Base-by-base conservation (phyloP, 768 basidiomycete species). In the Tephrocybe sp. region DNA sequence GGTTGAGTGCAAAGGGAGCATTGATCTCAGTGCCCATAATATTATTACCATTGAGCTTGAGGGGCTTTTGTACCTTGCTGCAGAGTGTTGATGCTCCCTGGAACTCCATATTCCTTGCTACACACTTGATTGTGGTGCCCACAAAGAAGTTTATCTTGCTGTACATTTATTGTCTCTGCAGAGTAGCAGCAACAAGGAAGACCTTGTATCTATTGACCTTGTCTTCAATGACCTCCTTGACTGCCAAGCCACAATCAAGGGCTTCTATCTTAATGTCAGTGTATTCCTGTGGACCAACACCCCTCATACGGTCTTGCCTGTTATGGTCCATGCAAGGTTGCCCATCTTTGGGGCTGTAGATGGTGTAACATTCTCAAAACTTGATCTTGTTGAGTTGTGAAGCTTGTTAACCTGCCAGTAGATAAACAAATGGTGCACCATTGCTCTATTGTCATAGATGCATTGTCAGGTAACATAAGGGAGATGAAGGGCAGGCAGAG, bases 271-370 rank as follows among this genome's bases (percentile, higher is more conserved):
- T 98, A 68, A 98, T 71, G 17, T 76, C 88, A 17, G 95, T 91
- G 72, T 98, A 98, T 65, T 98, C 96, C 63, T 95, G 93, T 3
- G 97, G 97, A 5, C 92, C 93, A 50, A 93, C 28, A 30, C 5
- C 75, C 40, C 88, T 95, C 70, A 98, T 97, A 36, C 97, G 97
- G 53, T 93, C 92, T 45, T 85, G 81, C 51, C 97, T 88, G 68
- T 99, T 97, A 73, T 99, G 97, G 70, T 99, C 97, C 97, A 99
- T 98, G 65, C 97, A 99, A 0, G 97, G 96, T 65, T 98, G 97
- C 2, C 94, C 95, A 60, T 99, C 97, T 69, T 98, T 98, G 2
- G 94, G 93, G 57, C 92, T 95, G 79, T 97, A 99, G 64, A 99
- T 92, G 12, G 97, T 99, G 69, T 98, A 96, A 37, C 97, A 86